phyloP scores from a whole-genome alignment of 108 stramenopile species.

The Cyclotella baltica region DNA sequence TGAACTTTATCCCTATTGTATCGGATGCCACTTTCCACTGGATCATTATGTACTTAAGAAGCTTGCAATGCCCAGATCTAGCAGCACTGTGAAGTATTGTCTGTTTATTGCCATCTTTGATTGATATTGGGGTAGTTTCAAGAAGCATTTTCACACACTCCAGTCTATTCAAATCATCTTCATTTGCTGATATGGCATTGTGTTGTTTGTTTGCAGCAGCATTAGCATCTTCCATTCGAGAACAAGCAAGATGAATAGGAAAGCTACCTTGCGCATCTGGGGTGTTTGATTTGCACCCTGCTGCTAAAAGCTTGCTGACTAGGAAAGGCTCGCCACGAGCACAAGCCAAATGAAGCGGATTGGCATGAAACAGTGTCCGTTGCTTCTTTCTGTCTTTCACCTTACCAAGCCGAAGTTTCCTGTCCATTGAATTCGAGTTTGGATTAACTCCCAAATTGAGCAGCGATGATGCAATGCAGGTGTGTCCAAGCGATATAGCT shows the following conservation, averaged over 20 bases:
- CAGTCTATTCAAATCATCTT: constrained; percentile 61
- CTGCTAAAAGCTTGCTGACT: constrained; percentile 54
- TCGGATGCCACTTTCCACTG: constrained; percentile 50
- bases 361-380: constrained; percentile 57
- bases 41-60: constrained; percentile 59
- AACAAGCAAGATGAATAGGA: constrained; percentile 82
- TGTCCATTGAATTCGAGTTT: constrained; percentile 51
- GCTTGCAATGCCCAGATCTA: constrained; percentile 66
- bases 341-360: constrained; percentile 83
- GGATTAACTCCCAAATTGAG: constrained; percentile 74
- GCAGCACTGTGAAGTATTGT: constrained; percentile 80
- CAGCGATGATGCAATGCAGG: constrained; percentile 59
- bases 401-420: constrained; percentile 32
- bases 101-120: constrained; percentile 88
- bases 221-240: constrained; percentile 24
- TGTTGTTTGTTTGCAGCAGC: not conserved
- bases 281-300: constrained; percentile 62
- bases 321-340: constrained; percentile 57
- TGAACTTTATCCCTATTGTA: constrained; percentile 34
- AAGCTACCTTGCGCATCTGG: constrained; percentile 78
- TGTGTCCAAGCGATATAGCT: constrained; percentile 59
- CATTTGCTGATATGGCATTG: constrained; percentile 12
- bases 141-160: constrained; percentile 65
- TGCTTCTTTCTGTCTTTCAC: constrained; percentile 40
- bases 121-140: constrained; percentile 64